Base-by-base conservation (phyloP, 805 yeast species). In the Maudiozyma bulderi region DNA sequence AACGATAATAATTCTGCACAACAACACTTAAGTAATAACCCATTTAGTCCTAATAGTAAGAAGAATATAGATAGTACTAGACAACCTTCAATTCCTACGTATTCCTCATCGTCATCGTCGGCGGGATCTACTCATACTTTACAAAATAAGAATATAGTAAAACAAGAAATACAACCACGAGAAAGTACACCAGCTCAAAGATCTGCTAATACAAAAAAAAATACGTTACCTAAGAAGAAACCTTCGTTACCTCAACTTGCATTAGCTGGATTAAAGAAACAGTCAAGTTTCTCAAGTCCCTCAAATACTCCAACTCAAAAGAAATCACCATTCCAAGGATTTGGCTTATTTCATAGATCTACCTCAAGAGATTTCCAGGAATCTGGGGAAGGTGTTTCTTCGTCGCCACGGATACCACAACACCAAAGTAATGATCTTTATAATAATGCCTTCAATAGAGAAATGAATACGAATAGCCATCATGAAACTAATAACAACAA, bases 301-400 rank as follows among this genome's bases (percentile, higher is more conserved):
- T 48, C 52, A 31, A 43, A 40, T n/a, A 57, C 60, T 1, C 59
- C 63, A 4, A 51, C 57, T 7, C 51, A 61, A 3, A 64, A 55
- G 48, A 62, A 60, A 47, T 64, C 69, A 5, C 67, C 69, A 10
- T 52, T 64, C 40, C 67, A 62, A 48, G 61, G 62, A 5, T 62
- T 65, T 51, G 62, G 64, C 3, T 50, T 64, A 7, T 65, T 65
- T 47, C 54, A 59, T 13, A 61, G 63, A 48, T 61, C 67, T n/a
- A 51, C 46, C 40, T 57, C 62, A 8, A 61, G 57, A 46, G 64
- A 62, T 42, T 15, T 52, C 32, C 48, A 51, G 28, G 64, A 62
- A 39, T n/a, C 52, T 31, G 46, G 50, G 13, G 43, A 40, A 10
- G 7, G 9, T 8, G 26, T 33, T 28, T 13, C 14, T n/a, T 8